phyloP scores from a whole-genome alignment of 768 basidiomycete genomes.

The Pisolithus tinctorius region DNA sequence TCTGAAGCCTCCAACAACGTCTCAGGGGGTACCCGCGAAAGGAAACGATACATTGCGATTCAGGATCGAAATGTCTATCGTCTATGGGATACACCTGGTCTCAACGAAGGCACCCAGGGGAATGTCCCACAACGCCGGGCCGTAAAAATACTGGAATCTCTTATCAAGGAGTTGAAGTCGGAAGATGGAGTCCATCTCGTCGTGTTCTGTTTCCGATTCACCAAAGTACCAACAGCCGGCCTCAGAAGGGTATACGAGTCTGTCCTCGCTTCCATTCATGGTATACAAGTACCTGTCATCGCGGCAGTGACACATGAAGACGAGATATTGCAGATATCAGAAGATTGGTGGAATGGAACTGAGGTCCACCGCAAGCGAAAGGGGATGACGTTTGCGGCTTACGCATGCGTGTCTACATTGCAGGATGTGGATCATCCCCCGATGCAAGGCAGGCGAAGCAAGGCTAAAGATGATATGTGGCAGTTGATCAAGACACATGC shows the following conservation, averaged over 20 bases:
- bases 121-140: neutral
- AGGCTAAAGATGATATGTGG: neutral
- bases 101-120: neutral
- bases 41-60: neutral
- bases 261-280: neutral
- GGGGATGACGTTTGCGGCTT: neutral
- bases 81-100: neutral
- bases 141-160: neutral
- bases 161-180: neutral
- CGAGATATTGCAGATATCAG: neutral
- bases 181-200: neutral
- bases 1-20: neutral
- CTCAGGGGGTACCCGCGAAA: neutral
- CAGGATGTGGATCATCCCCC: neutral
- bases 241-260: neutral
- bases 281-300: neutral
- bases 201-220: neutral
- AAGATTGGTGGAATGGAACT: neutral
- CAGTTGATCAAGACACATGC: neutral
- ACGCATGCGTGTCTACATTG: neutral
- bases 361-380: neutral
- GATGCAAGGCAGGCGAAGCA: neutral
- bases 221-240: neutral
- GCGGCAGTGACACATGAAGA: neutral
- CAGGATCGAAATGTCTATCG: neutral